Evolutionary conservation across 2,329 filamentous ascomycete species (phyloP).

Genomic region (Alternaria conjuncta): DNA sequence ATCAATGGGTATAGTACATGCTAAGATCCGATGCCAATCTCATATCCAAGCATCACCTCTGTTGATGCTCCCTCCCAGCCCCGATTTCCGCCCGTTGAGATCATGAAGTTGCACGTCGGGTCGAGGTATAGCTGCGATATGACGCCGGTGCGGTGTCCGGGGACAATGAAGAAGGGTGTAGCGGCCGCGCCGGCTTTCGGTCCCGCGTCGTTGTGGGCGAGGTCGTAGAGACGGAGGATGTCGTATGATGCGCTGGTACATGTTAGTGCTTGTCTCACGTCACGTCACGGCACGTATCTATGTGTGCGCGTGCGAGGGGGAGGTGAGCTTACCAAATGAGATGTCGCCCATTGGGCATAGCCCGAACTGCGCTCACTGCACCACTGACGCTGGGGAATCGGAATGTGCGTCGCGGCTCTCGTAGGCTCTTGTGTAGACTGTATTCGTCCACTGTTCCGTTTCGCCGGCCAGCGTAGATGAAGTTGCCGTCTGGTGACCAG

Average conservation of each 20-base stretch:
- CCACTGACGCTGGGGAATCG: slow-evolving; percentile 90
- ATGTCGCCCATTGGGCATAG: slow-evolving; percentile 93
- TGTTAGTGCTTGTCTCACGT: slow-evolving; percentile 15
- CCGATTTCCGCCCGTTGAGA: slow-evolving; percentile 87
- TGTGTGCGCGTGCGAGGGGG: not conserved
- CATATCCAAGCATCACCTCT: slow-evolving; percentile 92
- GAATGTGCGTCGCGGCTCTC: slow-evolving; percentile 77
- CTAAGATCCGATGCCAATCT: slow-evolving; percentile 67
- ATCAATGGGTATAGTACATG: slow-evolving; percentile 33
- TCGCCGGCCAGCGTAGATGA: slow-evolving; percentile 87
- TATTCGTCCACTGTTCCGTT: slow-evolving; percentile 97
- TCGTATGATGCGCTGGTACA: slow-evolving; percentile 79
- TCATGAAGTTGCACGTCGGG: slow-evolving; percentile 86
- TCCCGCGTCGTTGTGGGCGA: slow-evolving; percentile 64
- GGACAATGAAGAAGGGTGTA: slow-evolving; percentile 95
- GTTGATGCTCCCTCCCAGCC: slow-evolving; percentile 94
- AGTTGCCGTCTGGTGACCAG: slow-evolving; percentile 95
- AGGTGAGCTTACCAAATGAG: slow-evolving; percentile 72
- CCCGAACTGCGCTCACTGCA: slow-evolving; percentile 82
- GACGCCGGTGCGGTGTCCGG: slow-evolving; percentile 86
- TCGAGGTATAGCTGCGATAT: slow-evolving; percentile 88
- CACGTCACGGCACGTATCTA: not conserved
- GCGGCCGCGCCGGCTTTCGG: slow-evolving; percentile 70
- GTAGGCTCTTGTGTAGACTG: slow-evolving; percentile 79
- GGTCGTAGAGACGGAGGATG: slow-evolving; percentile 90